Base-by-base conservation (phyloP, 2,329 filamentous ascomycete species). In the Diaporthe batatas region DNA sequence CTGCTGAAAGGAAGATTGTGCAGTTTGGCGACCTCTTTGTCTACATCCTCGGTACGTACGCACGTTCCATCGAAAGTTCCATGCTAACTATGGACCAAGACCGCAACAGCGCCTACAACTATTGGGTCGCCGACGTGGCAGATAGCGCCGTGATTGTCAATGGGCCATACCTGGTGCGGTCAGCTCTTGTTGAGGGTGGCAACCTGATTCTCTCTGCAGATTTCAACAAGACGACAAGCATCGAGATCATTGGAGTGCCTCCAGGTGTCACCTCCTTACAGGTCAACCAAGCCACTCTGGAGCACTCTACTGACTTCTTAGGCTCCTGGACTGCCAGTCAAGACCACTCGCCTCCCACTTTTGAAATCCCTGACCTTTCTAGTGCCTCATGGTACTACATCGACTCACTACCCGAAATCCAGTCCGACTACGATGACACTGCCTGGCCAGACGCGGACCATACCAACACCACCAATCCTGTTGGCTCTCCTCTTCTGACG, bases 321-420 rank as follows among this genome's bases (percentile, higher is more conserved):
- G 86, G 85, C 5, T 84, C 85, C 64, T 88, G 91, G 81, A 81
- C 86, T 10, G 86, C 85, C 39, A 59, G 25, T 16, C 65, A 90
- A 18, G 78, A 82, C 7, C 91, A 88, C 76, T 79, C 80, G 0
- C 80, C 83, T 11, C 90, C 90, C 0, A 79, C 82, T 0, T 75
- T 93, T 51, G 77, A 78, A 0, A 76, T 94, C 1, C 92, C 92
- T 0, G 82, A 88, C 16, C 84, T 95, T 2, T 83, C 85, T 21
- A 79, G 83, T 0, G 81, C 93, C 11, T 80, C 86, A 1, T 96
- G 94, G 94, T 91, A 91, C 78, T 90, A 89, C 72, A 78, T 93
- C 25, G 90, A 96, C 79, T 89, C 89, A 0, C 87, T 96, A 0
- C 94, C 93, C 0, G 94, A 96, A 79, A 84, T 94, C 12, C 79